phyloP scores from a whole-genome alignment of 1,284 basidiomycete species.

The Sporisorium scitamineum region DNA sequence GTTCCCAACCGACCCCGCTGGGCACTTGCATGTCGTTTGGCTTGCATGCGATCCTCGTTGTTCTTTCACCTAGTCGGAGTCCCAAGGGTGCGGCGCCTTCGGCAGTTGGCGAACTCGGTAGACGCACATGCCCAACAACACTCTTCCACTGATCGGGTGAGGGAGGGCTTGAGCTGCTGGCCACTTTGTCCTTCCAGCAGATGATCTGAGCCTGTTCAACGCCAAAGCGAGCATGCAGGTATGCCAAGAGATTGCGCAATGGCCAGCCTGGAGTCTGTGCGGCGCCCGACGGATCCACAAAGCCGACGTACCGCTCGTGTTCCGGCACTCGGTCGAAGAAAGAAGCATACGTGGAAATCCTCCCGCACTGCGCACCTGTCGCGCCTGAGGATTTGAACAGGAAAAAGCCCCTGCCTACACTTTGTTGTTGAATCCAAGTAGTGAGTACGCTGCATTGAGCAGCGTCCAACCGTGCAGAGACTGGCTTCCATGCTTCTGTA shows the following conservation, averaged over 20 bases:
- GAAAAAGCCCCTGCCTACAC: constrained; percentile 40
- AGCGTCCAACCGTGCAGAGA: constrained; percentile 3
- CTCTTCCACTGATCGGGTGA: constrained; percentile 8
- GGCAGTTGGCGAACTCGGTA: constrained; percentile 3
- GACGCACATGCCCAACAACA: constrained; percentile 24
- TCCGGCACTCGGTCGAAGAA: constrained; percentile 73
- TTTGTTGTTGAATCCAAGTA: constrained; percentile 20
- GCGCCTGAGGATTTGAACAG: constrained; percentile 17
- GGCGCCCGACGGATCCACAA: constrained; percentile 87
- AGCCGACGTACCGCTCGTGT: constrained; percentile 70
- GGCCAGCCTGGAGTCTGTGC: constrained; percentile 90
- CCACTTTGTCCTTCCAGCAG: constrained; percentile 62
- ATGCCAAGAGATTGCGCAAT: constrained; percentile 85
- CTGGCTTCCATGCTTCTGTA: constrained; percentile 23
- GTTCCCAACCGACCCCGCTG: constrained; percentile 91
- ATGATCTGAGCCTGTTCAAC: constrained; percentile 72
- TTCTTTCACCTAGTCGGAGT: constrained; percentile 7
- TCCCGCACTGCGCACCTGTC: constrained; percentile 9
- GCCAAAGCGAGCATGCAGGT: constrained; percentile 71
- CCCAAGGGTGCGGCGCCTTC: neutral
- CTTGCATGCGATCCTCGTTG: constrained; percentile 22
- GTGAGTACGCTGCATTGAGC: constrained; percentile 3
- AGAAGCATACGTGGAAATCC: constrained; percentile 28
- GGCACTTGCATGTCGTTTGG: constrained; percentile 69
- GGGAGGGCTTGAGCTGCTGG: neutral